A percentile compares a stretch with the other conserved stretches of the same genome.
Conservation (phyloP, 352 stramenopile genomes). For the Globisporangium spiculum region DNA sequence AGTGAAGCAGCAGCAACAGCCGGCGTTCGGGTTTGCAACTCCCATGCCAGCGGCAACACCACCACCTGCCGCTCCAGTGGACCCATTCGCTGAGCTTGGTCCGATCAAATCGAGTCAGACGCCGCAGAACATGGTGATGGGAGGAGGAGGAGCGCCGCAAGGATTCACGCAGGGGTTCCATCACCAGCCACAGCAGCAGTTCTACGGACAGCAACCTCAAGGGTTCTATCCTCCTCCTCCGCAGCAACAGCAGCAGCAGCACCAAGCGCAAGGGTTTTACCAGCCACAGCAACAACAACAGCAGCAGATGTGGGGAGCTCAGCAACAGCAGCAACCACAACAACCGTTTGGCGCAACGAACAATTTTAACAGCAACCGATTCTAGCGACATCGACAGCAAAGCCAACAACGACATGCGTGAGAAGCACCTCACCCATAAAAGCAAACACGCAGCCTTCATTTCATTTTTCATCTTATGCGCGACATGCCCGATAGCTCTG, state of each 20-base stretch:
- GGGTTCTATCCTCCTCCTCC: constrained; percentile 24
- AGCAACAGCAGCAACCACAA: constrained; percentile 9
- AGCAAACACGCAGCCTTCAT: not conserved
- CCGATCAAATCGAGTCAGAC: not conserved
- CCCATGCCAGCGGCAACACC: constrained; percentile 12
- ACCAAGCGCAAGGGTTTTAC: constrained; percentile 21
- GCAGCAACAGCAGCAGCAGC: constrained; percentile 12
- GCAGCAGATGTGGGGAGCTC: constrained; percentile 36
- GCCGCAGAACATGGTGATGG: constrained; percentile 8
- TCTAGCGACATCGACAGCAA: constrained; percentile 5
- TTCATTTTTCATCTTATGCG: not conserved
- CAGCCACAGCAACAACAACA: constrained; percentile 27
- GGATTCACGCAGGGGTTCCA: constrained; percentile 17
- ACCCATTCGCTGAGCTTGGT: constrained; percentile 52
- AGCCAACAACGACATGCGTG: not conserved
- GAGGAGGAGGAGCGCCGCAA: constrained; percentile 11
- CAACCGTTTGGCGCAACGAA: constrained; percentile 11
- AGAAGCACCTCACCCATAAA: not conserved
- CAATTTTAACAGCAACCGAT: constrained; percentile 13
- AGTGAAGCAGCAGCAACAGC: constrained; percentile 33
- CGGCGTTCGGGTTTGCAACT: constrained; percentile 36
- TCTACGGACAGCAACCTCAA: constrained; percentile 15
- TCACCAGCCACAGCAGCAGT: constrained; percentile 17
- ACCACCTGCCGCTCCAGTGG: constrained; percentile 22
- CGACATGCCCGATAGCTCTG: not conserved